Evolutionary conservation across 2,329 filamentous ascomycete species (phyloP), one percentile per base, ranked within the genome.

Genomic region (Aspergillus unguis): DNA sequence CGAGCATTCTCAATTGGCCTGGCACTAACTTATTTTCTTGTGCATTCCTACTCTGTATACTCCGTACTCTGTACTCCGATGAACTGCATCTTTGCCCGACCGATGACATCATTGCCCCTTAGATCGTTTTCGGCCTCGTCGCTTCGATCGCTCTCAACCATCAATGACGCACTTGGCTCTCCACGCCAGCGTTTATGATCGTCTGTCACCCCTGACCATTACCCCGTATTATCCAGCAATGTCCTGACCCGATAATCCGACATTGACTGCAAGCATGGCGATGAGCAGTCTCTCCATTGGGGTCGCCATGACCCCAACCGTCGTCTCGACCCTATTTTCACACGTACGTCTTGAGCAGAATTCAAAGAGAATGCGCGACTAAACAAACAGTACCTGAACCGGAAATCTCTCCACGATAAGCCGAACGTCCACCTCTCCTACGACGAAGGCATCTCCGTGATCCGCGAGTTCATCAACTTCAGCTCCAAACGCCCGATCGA

Each of bases 401-500:
- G 88, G 58, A 88, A 87, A 65, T 81, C 84, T 1, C 79, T 87
- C 29, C 84, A 81, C 56, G 79, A 92, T 59, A 92, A 92, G 58
- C 92, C 92, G 0, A 95, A 90, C 1, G 88, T 88, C 1, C 90
- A 95, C 69, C 85, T 99, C 51, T 92, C 91, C 48, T 99, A 99
- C 74, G 89, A 97, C 67, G 89, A 96, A 74, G 92, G 92, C 35
- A 80, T 99, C 10, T 84, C 90, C 58, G 80, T 99, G 46, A 87
- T 97, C 62, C 88, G 91, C 45, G 83, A 86, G 33, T 97, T 99
- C 71, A 81, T 99, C 33, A 73, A 82, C 38, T 94, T 91, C 71
- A 87, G 91, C 3, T 91, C 92, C 1, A 86, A 90, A 57, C 90
- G 96, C 69, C 91, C 90, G 0, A 87, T 99, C 62, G 94, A 99